Percentiles rank a stretch among this genome's conserved stretches.
Conservation (phyloP, 805 yeast species). For the Saccharomycopsis fibuligera region DNA sequence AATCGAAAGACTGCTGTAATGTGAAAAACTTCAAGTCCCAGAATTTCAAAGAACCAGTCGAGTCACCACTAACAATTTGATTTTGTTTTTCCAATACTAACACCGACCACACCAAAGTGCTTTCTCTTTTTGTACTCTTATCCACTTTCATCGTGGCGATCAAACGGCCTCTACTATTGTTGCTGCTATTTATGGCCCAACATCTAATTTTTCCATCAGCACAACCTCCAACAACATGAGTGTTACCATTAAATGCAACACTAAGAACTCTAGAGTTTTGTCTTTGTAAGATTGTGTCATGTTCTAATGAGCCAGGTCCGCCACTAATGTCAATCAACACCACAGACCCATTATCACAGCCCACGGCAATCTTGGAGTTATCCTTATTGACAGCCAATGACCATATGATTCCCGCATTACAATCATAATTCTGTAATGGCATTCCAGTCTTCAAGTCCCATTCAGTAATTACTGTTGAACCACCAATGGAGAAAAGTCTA, state of each 20-base stretch:
- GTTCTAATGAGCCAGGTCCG: constrained; percentile 78
- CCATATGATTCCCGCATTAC: constrained; percentile 94
- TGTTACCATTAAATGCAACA: constrained; percentile 66
- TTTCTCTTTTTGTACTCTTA: constrained; percentile 65
- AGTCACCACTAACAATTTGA: constrained; percentile 92
- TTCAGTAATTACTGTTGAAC: constrained; percentile 84
- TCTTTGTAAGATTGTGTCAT: constrained; percentile 68
- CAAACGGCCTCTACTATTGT: constrained; percentile 53
- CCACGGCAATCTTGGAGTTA: constrained; percentile 68
- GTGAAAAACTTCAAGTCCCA: constrained; percentile 84
- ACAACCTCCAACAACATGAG: constrained; percentile 81
- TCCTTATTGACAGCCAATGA: constrained; percentile 61
- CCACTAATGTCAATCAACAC: constrained; percentile 80
- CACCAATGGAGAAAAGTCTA: constrained; percentile 88
- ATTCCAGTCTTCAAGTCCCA: constrained; percentile 78
- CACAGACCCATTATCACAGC: constrained; percentile 93
- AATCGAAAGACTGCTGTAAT: constrained; percentile 69
- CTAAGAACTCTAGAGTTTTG: constrained; percentile 78
- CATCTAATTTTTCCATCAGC: constrained; percentile 88
- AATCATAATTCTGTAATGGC: constrained; percentile 72
- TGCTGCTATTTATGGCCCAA: constrained; percentile 51
- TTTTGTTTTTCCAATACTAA: constrained; percentile 51
- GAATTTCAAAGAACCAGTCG: constrained; percentile 87
- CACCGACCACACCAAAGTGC: constrained; percentile 89
- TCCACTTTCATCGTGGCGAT: constrained; percentile 86